These are phyloP conservation scores for Leavenworthia alabamica DNA, from an alignment of 345 rosid genomes.

Conservation along the genomic window DNA sequence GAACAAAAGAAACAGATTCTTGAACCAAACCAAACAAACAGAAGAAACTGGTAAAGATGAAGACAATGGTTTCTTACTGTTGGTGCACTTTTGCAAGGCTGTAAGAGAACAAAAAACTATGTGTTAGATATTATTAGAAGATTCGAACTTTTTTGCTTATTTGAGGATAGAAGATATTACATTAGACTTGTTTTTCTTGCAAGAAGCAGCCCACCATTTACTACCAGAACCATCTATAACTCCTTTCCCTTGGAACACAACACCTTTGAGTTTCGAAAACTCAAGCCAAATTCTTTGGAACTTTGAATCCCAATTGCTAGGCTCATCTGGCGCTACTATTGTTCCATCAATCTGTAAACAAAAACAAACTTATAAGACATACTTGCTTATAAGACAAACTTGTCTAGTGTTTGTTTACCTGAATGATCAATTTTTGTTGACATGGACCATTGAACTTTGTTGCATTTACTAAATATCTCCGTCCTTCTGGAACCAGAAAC, in stretches of 20 bases:
- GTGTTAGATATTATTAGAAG: constrained; percentile 16
- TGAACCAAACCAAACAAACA: constrained; percentile 13
- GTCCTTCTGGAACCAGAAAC: constrained; percentile 72
- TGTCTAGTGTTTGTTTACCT: constrained; percentile 40
- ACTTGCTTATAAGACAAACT: neutral
- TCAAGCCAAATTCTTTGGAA: constrained; percentile 72
- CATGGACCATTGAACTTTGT: constrained; percentile 90
- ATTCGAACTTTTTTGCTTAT: neutral
- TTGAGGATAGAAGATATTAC: constrained; percentile 32
- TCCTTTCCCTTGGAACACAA: constrained; percentile 75
- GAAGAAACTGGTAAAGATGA: neutral
- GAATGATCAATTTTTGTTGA: constrained; percentile 61
- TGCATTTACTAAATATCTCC: constrained; percentile 71
- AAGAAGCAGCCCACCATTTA: constrained; percentile 98
- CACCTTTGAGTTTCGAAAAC: constrained; percentile 68
- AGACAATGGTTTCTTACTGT: constrained; percentile 50
- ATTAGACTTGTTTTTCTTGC: constrained; percentile 87
- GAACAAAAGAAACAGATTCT: neutral
- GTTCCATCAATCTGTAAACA: constrained; percentile 81
- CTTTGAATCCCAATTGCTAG: constrained; percentile 75
- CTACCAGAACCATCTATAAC: constrained; percentile 94
- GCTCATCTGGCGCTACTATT: constrained; percentile 86
- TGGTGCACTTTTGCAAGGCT: constrained; percentile 95
- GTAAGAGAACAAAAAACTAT: constrained; percentile 29
- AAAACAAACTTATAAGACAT: neutral